Conservation (phyloP, 164 flowering plant species). For the Nymphaea colorata region DNA sequence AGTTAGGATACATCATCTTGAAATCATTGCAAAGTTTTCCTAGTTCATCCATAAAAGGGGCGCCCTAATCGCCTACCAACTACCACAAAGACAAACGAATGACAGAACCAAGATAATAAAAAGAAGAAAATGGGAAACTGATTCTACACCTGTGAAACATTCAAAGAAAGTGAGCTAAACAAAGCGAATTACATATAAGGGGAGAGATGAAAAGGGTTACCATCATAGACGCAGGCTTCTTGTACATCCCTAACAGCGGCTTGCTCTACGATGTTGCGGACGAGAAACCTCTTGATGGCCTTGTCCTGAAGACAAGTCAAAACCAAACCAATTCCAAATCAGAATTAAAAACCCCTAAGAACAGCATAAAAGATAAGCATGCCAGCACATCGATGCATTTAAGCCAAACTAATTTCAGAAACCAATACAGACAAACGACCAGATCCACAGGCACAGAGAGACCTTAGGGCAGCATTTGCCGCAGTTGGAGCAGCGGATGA, state of each 20-base stretch:
- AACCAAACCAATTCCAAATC: background rate
- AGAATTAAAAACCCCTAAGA: no score
- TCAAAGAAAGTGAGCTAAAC: background rate
- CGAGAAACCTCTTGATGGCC: constrained; percentile 92
- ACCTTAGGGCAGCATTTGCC: constrained; percentile 98
- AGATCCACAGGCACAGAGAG: background rate
- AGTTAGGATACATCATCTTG: background rate
- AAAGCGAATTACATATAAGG: background rate
- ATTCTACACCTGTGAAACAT: no score
- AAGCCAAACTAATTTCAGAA: no score
- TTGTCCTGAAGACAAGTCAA: constrained; percentile 42
- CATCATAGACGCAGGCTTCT: constrained; percentile 83
- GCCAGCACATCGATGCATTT: no score
- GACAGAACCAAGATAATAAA: no score
- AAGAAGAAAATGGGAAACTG: no score
- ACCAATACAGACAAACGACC: no score
- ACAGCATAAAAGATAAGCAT: no score
- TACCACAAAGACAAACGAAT: no score
- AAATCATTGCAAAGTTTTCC: no score
- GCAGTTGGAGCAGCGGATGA: constrained; percentile 95
- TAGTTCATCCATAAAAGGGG: no score
- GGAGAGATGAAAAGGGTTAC: constrained; percentile 18
- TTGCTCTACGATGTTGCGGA: constrained; percentile 97
- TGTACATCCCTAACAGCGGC: constrained; percentile 97
- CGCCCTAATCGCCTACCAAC: no score